Percentiles rank a stretch among this genome's conserved stretches.
Conservation (phyloP, 2,329 filamentous ascomycete species). For the Neoscytalidium dimidiatum region DNA sequence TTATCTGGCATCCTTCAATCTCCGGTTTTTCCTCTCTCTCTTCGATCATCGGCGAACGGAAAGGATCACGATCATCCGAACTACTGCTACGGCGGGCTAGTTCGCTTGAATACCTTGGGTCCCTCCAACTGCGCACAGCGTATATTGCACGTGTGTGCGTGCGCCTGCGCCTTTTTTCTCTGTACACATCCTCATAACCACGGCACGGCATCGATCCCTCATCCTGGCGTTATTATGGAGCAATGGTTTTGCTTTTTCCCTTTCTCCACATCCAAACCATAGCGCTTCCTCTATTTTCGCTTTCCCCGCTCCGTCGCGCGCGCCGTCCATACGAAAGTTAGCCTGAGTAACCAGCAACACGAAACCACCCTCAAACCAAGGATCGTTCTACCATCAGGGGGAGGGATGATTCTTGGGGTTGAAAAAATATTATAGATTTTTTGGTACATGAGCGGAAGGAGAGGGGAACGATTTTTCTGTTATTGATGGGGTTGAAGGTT, state of each 20-base stretch:
- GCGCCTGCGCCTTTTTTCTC: background rate
- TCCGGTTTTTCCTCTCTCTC: background rate
- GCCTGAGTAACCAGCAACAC: background rate
- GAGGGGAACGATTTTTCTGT: background rate
- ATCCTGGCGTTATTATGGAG: conserved; percentile 12
- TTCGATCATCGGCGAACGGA: conserved; percentile 1
- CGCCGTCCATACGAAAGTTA: background rate
- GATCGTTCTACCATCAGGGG: background rate
- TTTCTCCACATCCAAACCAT: no score
- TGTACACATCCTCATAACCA: conserved; percentile 14
- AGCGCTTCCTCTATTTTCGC: no score
- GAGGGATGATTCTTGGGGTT: background rate
- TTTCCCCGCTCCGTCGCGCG: background rate
- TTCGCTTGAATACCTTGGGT: no score
- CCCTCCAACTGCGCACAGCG: background rate
- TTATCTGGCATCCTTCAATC: background rate
- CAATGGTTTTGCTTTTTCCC: background rate
- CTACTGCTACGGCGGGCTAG: background rate
- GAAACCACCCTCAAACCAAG: background rate
- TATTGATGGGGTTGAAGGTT: background rate
- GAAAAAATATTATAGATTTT: background rate
- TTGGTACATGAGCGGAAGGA: no score
- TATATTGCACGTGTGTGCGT: no score
- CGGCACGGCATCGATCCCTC: conserved; percentile 8
- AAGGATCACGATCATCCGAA: background rate